phyloP scores from a whole-genome alignment of 148 eudicot species.

The Dianthus caryophyllus region DNA sequence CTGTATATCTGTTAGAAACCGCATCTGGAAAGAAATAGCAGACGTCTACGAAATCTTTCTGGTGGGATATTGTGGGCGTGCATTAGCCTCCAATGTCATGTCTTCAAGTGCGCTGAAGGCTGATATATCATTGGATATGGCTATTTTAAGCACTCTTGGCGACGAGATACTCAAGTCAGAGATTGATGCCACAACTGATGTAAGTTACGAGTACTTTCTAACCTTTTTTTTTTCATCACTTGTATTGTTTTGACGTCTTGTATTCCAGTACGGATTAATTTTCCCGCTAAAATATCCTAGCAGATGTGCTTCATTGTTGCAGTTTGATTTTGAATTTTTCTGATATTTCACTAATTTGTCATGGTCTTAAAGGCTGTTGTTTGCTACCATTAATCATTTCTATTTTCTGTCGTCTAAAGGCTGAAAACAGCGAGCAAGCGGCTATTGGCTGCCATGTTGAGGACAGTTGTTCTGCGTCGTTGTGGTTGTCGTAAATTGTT shows the following conservation, averaged over 20 bases:
- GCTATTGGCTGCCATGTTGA: too few species aligned
- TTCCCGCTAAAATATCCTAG: background rate
- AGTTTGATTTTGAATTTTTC: constrained; percentile 18
- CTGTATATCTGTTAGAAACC: constrained; percentile 70
- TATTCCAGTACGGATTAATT: constrained; percentile 10
- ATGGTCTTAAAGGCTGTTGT: too few species aligned
- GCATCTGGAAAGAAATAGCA: constrained; percentile 98
- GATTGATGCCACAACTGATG: constrained; percentile 67
- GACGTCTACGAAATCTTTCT: constrained; percentile 90
- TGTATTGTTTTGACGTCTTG: background rate
- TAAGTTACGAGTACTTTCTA: constrained; percentile 41
- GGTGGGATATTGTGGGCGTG: constrained; percentile 96
- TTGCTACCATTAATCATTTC: too few species aligned
- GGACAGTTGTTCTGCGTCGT: too few species aligned
- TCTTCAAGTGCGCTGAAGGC: constrained; percentile 47
- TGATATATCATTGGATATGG: constrained; percentile 84
- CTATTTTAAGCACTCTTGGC: constrained; percentile 59
- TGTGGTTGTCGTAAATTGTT: too few species aligned
- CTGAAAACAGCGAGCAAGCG: too few species aligned
- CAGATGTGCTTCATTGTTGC: background rate
- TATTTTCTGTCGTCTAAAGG: too few species aligned
- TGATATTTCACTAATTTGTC: constrained; percentile 83
- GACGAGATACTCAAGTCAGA: constrained; percentile 79
- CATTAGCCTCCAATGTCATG: constrained; percentile 62
- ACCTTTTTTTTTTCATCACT: background rate